Conservation (phyloP, 2,329 filamentous ascomycete species). For the Ophiostoma sp. region DNA sequence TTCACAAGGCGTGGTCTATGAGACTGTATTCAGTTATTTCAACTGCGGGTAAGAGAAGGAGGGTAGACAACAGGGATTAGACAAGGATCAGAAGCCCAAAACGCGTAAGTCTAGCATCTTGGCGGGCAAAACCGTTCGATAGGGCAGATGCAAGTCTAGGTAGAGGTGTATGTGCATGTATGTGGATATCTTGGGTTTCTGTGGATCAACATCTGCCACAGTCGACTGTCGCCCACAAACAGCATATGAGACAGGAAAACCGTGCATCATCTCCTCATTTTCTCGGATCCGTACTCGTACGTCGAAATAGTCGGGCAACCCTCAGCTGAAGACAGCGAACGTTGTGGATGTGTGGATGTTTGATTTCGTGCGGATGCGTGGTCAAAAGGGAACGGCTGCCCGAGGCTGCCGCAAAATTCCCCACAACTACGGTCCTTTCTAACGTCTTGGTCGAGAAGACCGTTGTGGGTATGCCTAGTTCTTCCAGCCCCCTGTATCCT, state of each 20-base stretch:
- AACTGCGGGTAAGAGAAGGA: not conserved
- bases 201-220: not conserved
- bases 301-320: not conserved
- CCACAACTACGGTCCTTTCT: not conserved
- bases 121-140: not conserved
- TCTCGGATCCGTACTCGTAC: not conserved
- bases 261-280: not conserved
- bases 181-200: not conserved
- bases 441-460: not conserved
- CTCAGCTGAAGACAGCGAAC: not conserved
- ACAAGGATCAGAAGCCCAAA: not conserved
- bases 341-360: not conserved
- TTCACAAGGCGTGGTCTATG: not conserved
- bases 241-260: not conserved
- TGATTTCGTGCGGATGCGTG: not conserved
- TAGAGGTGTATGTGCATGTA: not conserved
- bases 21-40: not conserved
- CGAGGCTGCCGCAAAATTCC: not conserved
- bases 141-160: not conserved
- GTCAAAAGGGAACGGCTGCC: not conserved
- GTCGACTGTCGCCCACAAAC: not conserved
- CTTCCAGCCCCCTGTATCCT: not conserved
- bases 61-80: not conserved
- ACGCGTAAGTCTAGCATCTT: not conserved
- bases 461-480: not conserved